These are phyloP conservation scores for Sarocladium strictum DNA, from an alignment of 2,329 filamentous ascomycete species.

Conservation along the genomic window DNA sequence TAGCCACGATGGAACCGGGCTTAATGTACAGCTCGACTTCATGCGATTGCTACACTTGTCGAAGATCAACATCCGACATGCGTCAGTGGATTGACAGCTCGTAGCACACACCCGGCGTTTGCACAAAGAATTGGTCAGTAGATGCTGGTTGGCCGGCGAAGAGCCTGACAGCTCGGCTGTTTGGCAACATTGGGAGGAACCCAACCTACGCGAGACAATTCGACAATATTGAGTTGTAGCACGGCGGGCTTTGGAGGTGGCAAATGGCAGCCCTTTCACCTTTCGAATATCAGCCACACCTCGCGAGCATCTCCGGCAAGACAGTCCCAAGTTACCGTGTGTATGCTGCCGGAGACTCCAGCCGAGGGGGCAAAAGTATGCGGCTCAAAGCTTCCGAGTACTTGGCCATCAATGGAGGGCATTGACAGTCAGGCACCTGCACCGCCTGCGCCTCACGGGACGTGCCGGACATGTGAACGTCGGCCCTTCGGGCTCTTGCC, in stretches of 20 bases:
- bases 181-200: not conserved
- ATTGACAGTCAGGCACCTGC: not conserved
- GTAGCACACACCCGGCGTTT: not conserved
- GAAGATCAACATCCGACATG: not conserved
- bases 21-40: no score
- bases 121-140: not conserved
- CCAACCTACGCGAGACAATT: no score
- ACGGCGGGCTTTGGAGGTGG: not conserved
- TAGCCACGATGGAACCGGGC: not conserved
- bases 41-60: not conserved
- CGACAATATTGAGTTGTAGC: no score
- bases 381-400: not conserved
- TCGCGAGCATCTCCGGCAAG: no score
- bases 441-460: constrained; percentile 1
- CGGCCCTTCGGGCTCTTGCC: no score
- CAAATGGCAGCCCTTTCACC: not conserved
- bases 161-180: not conserved
- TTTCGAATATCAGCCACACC: no score
- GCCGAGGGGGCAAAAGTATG: not conserved
- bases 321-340: no score
- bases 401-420: no score
- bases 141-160: not conserved
- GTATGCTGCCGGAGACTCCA: not conserved
- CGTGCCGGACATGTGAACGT: not conserved
- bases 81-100: not conserved